Base-by-base conservation (phyloP, 2,329 filamentous ascomycete genomes). In the Phialophora chinensis region DNA sequence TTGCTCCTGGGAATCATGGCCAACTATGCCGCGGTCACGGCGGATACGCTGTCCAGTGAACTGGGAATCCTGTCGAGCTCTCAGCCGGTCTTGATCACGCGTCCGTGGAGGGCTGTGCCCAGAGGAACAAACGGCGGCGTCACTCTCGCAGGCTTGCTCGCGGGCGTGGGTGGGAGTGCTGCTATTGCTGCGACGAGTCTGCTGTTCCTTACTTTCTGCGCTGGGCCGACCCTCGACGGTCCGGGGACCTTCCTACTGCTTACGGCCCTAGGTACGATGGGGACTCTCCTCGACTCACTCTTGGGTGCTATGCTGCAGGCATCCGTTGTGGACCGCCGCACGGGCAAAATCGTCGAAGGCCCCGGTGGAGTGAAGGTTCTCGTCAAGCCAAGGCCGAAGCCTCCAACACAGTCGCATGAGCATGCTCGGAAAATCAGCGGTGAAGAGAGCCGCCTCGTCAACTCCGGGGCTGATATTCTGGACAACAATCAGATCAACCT, bases 401-500 rank as follows among this genome's bases (percentile, higher is more conserved):
- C 52, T 27, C 38, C n/a, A 14, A 25, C 31, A 20, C 55, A 61
- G 14, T 35, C 49, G 17, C 55, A 66, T 12, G 57, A 29, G 11
- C 57, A n/a, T 35, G 47, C 63, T 54, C 59, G 61, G 6, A 61
- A 20, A 17, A 10, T n/a, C 6, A 61, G 49, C 11, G 81, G 7
- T 69, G 74, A 57, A 66, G 56, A 69, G 73, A 86, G 89, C 67
- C 82, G 90, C 20, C 80, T 88, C 4, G 79, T 89, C 6, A 87
- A 91, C 78, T 90, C 83, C 72, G 92, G 88, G 76, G 59, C 83
- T 80, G 86, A 97, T 76, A 77, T 96, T 68, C 82, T 99, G 65
- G 93, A 96, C 78, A 99, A 99, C 78, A 99, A 99, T 77, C 91
- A 91, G 62, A 93, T 99, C 73, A 99, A 99, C 77, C 87, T 97